Evolutionary conservation across 2,329 filamentous ascomycete genomes (phyloP).

Genomic region (Calonectria pseudoturangicola): DNA sequence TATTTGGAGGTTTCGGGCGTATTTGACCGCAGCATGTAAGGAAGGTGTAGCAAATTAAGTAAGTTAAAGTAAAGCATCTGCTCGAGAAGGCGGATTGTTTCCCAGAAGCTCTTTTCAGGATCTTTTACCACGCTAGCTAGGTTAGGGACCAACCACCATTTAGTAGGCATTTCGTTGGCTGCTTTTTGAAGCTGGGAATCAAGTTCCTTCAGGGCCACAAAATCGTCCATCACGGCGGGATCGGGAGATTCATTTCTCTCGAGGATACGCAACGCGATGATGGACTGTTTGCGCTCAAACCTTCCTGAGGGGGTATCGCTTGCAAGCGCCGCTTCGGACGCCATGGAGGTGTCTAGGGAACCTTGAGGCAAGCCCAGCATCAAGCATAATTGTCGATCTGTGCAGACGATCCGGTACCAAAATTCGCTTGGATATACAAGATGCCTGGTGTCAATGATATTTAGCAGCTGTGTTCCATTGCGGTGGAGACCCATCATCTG

Average conservation of each 20-base stretch:
- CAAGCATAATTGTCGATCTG: constrained; percentile 62
- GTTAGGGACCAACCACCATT: constrained; percentile 61
- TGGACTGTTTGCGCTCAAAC: constrained; percentile 58
- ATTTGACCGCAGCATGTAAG: constrained; percentile 58
- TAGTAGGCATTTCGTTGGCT: constrained; percentile 56
- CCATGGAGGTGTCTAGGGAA: constrained; percentile 50
- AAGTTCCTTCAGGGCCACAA: constrained; percentile 55
- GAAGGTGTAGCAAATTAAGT: constrained; percentile 63
- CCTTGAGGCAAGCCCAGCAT: constrained; percentile 63
- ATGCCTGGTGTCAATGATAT: not conserved
- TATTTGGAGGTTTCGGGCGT: constrained; percentile 42
- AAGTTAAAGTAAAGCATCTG: constrained; percentile 63
- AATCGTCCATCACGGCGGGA: constrained; percentile 46
- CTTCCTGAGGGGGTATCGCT: constrained; percentile 53
- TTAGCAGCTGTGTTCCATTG: constrained; percentile 22
- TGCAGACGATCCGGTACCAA: constrained; percentile 62
- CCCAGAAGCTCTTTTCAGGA: constrained; percentile 52
- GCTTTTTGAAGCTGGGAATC: constrained; percentile 58
- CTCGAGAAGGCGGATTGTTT: constrained; percentile 57
- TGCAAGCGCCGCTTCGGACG: constrained; percentile 41
- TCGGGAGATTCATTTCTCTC: constrained; percentile 58
- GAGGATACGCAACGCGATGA: constrained; percentile 60
- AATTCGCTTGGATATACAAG: constrained; percentile 47
- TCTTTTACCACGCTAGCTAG: constrained; percentile 43
- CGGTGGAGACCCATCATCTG: constrained; percentile 60